Percentiles rank a stretch among this genome's conserved stretches.
Evolutionary conservation across 2,329 filamentous ascomycete species (phyloP).

Genomic region (Epichloe aotearoae): DNA sequence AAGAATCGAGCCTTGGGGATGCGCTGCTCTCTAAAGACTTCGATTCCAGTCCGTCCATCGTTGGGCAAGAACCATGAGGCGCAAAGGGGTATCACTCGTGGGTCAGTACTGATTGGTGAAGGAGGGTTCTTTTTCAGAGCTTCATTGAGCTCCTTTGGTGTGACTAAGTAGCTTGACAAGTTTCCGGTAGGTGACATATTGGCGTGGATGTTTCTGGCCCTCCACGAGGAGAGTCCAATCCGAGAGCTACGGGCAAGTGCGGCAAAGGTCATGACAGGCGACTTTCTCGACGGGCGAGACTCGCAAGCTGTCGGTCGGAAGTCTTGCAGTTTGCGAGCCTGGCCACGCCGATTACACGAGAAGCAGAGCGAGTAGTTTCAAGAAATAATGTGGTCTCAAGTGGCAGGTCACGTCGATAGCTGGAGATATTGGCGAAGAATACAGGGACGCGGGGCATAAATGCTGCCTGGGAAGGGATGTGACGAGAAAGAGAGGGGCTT

Average conservation of each 20-base stretch:
- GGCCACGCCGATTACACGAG: background rate
- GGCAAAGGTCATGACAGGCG: slow-evolving; percentile 27
- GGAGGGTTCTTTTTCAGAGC: slow-evolving; percentile 74
- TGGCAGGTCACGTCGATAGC: background rate
- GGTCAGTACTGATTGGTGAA: slow-evolving; percentile 65
- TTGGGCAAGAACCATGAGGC: slow-evolving; percentile 96
- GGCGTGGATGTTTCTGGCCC: slow-evolving; percentile 19
- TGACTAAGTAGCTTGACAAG: slow-evolving; percentile 75
- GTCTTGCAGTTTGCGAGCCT: background rate
- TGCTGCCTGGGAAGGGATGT: background rate
- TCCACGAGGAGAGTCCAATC: slow-evolving; percentile 25
- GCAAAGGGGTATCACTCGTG: slow-evolving; percentile 77
- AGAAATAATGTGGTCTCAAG: background rate
- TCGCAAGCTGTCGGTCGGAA: background rate
- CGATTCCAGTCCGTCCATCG: slow-evolving; percentile 66
- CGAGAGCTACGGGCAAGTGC: slow-evolving; percentile 29
- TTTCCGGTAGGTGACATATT: slow-evolving; percentile 16
- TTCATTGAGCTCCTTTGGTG: slow-evolving; percentile 66
- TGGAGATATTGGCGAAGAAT: background rate
- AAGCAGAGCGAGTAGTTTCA: background rate
- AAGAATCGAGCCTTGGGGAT: slow-evolving; percentile 92
- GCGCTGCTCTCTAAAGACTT: slow-evolving; percentile 68
- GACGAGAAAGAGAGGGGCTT: slow-evolving; percentile 2
- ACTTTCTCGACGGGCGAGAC: background rate
- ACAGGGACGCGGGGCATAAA: background rate